These are phyloP conservation scores for Dioscorea zingiberensis DNA, from an alignment of 106 monocot genomes.

Conservation along the genomic window DNA sequence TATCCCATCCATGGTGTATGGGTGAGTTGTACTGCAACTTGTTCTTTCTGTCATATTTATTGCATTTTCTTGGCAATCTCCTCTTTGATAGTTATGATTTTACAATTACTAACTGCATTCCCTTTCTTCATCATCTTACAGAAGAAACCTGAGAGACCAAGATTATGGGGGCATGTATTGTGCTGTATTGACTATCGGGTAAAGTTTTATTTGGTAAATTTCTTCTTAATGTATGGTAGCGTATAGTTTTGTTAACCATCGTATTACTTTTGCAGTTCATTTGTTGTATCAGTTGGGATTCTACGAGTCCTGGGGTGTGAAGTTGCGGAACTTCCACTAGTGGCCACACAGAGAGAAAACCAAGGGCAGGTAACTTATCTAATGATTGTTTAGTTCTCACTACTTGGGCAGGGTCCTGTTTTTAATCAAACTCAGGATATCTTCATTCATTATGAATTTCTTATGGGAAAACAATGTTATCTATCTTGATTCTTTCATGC, in stretches of 20 bases:
- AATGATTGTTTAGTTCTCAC: no score
- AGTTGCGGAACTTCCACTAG: slow-evolving; percentile 88
- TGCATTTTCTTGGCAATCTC: no score
- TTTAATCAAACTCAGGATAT: no score
- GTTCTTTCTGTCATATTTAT: neutral
- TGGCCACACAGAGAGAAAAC: slow-evolving; percentile 73
- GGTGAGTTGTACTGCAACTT: slow-evolving; percentile 28
- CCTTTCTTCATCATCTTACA: slow-evolving; percentile 12
- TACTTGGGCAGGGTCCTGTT: neutral
- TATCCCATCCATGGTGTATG: slow-evolving; percentile 91
- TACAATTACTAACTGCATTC: neutral
- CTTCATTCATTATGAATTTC: no score
- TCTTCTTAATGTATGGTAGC: neutral
- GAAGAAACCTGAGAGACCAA: slow-evolving; percentile 65
- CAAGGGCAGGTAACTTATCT: slow-evolving; percentile 64
- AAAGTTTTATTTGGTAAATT: slow-evolving; percentile 15
- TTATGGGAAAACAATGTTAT: no score
- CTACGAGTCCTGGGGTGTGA: slow-evolving; percentile 82
- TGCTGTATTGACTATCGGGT: slow-evolving; percentile 75
- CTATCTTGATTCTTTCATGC: no score
- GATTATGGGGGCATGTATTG: slow-evolving; percentile 94
- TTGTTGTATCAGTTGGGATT: slow-evolving; percentile 76
- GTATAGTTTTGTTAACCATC: neutral
- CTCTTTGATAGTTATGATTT: no score
- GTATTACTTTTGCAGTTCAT: slow-evolving; percentile 43